These are phyloP conservation scores for Nasturtium officinale DNA, from an alignment of 345 rosid species.

Conservation along the genomic window DNA sequence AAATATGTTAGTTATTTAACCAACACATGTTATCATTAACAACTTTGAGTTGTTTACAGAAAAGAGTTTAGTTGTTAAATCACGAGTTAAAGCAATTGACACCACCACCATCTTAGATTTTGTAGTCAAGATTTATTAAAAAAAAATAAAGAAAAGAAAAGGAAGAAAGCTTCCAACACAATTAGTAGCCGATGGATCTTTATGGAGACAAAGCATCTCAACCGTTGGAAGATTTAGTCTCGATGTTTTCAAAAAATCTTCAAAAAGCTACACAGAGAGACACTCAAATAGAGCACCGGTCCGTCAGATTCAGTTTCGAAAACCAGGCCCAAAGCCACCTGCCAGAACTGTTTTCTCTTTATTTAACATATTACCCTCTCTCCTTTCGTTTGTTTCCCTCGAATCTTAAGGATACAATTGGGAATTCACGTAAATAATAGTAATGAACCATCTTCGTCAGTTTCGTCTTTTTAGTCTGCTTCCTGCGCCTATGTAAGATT, in stretches of 20 bases:
- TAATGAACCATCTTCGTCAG: slow-evolving; percentile 46
- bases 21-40: slow-evolving; percentile 33
- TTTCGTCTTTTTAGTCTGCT: slow-evolving; percentile 41
- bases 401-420: background rate
- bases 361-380: slow-evolving; percentile 8
- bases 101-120: slow-evolving; percentile 34
- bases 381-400: background rate
- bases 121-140: slow-evolving; percentile 13
- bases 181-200: slow-evolving; percentile 32
- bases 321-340: slow-evolving; percentile 44
- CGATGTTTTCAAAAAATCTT: slow-evolving; percentile 45
- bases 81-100: slow-evolving; percentile 36
- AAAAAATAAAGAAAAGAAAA: background rate
- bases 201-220: slow-evolving; percentile 23
- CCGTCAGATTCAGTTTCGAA: slow-evolving; percentile 49
- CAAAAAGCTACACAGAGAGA: slow-evolving; percentile 44
- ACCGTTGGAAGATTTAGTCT: slow-evolving; percentile 41
- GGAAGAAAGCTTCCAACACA: background rate
- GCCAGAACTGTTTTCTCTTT: slow-evolving; percentile 28
- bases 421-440: background rate
- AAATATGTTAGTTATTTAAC: slow-evolving; percentile 30
- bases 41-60: slow-evolving; percentile 24
- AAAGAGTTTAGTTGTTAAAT: slow-evolving; percentile 17
- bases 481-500: slow-evolving; percentile 43
- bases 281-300: slow-evolving; percentile 46